A percentile compares a stretch with the other conserved stretches of the same genome.
Evolutionary conservation across 2,329 filamentous ascomycete species (phyloP).

Genomic region (Scedosporium apiospermum): DNA sequence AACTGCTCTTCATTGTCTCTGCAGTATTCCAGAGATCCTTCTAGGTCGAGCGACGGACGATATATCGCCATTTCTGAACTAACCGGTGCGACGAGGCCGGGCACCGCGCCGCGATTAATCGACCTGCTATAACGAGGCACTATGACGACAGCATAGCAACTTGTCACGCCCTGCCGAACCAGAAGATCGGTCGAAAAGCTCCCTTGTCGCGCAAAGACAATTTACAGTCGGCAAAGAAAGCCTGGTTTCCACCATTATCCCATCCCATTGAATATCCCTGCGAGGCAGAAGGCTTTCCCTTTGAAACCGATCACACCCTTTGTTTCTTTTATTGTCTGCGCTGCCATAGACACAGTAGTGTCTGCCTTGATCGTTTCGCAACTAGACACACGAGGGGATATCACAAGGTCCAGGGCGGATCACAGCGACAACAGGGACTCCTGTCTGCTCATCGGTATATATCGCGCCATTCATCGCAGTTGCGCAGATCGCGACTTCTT

Average conservation of each 20-base stretch:
- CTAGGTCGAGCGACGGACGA: background rate
- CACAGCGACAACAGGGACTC: background rate
- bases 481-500: background rate
- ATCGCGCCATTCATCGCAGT: background rate
- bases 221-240: background rate
- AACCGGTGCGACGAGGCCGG: too few relatives aligned
- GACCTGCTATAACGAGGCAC: background rate
- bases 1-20: background rate
- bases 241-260: background rate
- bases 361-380: background rate
- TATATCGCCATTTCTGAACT: too few relatives aligned
- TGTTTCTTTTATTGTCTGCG: slow-evolving; percentile 11
- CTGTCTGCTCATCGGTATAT: background rate
- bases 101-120: background rate
- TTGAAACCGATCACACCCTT: background rate
- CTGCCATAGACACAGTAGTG: background rate
- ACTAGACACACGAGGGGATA: background rate
- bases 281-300: background rate
- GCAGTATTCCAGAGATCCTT: background rate
- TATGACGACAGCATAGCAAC: background rate
- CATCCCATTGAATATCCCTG: background rate
- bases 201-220: background rate
- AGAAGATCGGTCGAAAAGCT: background rate
- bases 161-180: background rate
- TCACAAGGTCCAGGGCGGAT: background rate